Evolutionary conservation across 2,329 filamentous ascomycete species (phyloP), one percentile per base, ranked within the genome.

Genomic region (Ophiostoma quercus): DNA sequence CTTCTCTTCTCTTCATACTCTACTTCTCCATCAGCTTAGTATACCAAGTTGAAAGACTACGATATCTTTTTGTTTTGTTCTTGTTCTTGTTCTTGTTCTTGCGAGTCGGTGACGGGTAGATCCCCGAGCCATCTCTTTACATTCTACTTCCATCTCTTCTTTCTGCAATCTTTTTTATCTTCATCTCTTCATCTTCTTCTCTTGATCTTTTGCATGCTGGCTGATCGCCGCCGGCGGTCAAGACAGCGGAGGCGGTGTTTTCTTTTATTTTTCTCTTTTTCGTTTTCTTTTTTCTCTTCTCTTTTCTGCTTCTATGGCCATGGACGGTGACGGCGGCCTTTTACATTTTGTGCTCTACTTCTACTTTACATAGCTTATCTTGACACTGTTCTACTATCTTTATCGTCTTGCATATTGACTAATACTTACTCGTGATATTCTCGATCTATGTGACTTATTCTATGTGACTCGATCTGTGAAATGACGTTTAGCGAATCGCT

Each of bases 21-120:
- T 34, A 32, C 5, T 34, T 47, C 43, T 47, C 19, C 22, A 32
- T 8, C 57, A 62, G 57, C 57, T 62, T 32, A 32, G 11, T 32
- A 32, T 62, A 62, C 57, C 25, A 62, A 62, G 57, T 16, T 62
- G 57, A 62, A 62, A 60, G 54, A 62, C 57, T 32, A 62, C 51
- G 51, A 57, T 57, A 57, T 57, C 22, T 47, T 47, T 7, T n/a
- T 19, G 16, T 62, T 62, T 19, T n/a, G 43, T 62, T 62, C 57
- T 57, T 57, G 25, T 47, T 47, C 16, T n/a, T 19, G 16, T 62
- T 62, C 57, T 19, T n/a, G 43, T 62, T 62, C 57, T 62, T 32
- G 25, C 25, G 57, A 62, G 57, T 12, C 12, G 14, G 57, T 32
- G 6, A 32, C 57, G 25, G 57, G 57, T 62, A 62, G 57, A 62